These are phyloP conservation scores for Cercospora sp. DNA, from an alignment of 2,329 filamentous ascomycete species.

Conservation along the genomic window DNA sequence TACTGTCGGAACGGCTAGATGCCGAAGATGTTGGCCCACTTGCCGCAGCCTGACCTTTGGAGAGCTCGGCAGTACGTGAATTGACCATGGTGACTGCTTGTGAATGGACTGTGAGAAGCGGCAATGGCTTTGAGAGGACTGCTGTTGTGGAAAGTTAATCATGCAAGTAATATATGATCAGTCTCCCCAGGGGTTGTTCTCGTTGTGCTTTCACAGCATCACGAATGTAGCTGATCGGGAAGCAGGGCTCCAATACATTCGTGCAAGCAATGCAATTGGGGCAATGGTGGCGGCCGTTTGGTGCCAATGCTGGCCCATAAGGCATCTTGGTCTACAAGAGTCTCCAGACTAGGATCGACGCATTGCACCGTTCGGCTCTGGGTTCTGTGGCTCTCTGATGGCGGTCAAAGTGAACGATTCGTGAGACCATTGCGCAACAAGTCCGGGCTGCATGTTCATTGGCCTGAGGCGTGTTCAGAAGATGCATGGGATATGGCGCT, in stretches of 20 bases:
- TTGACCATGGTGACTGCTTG: constrained; percentile 27
- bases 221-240: constrained; percentile 28
- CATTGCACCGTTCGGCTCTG: constrained; percentile 25
- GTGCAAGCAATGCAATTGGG: constrained; percentile 35
- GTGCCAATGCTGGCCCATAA: constrained; percentile 33
- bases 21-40: constrained; percentile 30
- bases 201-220: constrained; percentile 28
- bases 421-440: constrained; percentile 23
- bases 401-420: constrained; percentile 25
- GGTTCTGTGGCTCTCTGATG: constrained; percentile 29
- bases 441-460: constrained; percentile 26
- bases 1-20: constrained; percentile 32
- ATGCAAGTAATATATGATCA: constrained; percentile 25
- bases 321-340: constrained; percentile 28
- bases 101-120: constrained; percentile 7
- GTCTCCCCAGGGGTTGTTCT: constrained; percentile 32
- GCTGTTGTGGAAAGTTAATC: constrained; percentile 18
- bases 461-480: constrained; percentile 23
- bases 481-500: constrained; percentile 20
- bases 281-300: constrained; percentile 31
- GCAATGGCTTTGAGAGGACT: constrained; percentile 13
- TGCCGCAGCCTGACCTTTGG: constrained; percentile 27
- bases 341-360: constrained; percentile 24
- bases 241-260: constrained; percentile 33
- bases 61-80: constrained; percentile 37